A percentile compares a stretch with the other conserved stretches of the same genome.
These are phyloP conservation scores for Geotrichum siamense DNA, from an alignment of 1,139 yeast genomes.

Conservation along the genomic window DNA sequence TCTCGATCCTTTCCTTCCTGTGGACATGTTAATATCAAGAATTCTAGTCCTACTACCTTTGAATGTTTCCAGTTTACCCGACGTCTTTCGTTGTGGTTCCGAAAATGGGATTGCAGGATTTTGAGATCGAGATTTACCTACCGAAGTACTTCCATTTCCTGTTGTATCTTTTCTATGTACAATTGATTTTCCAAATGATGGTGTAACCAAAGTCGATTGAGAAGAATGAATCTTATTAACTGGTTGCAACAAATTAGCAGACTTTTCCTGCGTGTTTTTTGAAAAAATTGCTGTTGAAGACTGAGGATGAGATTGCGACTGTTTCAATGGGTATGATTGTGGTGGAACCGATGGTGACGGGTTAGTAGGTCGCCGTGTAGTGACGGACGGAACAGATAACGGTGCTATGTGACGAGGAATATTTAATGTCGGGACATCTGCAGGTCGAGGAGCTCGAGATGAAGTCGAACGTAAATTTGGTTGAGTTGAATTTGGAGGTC, in stretches of 20 bases:
- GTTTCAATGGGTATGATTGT: neutral
- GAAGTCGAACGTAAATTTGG: neutral
- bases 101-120: conserved; percentile 3
- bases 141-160: neutral
- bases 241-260: neutral
- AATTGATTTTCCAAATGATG: neutral
- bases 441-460: neutral
- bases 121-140: neutral
- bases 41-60: conserved; percentile 9
- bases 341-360: conserved; percentile 5
- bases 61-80: conserved; percentile 14
- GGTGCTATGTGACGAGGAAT: conserved; percentile 19
- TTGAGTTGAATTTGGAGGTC: neutral
- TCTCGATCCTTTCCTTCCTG: conserved; percentile 11
- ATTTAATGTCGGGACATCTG: neutral
- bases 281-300: neutral
- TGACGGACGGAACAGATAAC: conserved; percentile 21
- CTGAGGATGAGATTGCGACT: neutral
- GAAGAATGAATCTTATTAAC: neutral
- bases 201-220: neutral
- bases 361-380: conserved; percentile 23
- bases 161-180: no score
- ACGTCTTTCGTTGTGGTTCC: no score
- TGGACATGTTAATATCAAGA: conserved; percentile 11
- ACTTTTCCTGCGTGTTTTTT: neutral